Conservation (phyloP, 2,329 filamentous ascomycete genomes). For the Colletotrichum filicis region DNA sequence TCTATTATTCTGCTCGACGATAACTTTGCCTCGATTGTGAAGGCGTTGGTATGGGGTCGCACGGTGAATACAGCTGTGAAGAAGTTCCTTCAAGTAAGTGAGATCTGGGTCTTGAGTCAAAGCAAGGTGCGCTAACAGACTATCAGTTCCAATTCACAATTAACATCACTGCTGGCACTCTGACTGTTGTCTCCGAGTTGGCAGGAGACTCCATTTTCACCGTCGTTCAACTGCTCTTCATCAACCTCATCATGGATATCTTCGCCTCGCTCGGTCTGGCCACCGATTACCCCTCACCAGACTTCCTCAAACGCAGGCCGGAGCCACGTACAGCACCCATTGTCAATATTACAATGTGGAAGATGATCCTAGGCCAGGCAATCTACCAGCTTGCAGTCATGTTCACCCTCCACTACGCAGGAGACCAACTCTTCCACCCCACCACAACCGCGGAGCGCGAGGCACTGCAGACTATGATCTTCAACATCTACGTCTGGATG, state of each 20-base stretch:
- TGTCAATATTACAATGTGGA: constrained; percentile 82
- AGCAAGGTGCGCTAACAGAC: neutral
- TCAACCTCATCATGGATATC: constrained; percentile 71
- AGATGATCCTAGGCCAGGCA: constrained; percentile 82
- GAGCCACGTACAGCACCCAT: constrained; percentile 43
- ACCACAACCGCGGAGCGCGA: constrained; percentile 3
- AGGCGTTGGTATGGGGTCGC: constrained; percentile 71
- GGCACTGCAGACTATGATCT: constrained; percentile 75
- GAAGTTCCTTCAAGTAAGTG: constrained; percentile 67
- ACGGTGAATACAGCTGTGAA: constrained; percentile 72
- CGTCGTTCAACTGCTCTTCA: constrained; percentile 69
- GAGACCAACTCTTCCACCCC: constrained; percentile 58
- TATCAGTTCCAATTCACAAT: constrained; percentile 67
- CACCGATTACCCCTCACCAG: constrained; percentile 49
- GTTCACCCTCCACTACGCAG: constrained; percentile 71
- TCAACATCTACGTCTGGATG: constrained; percentile 92
- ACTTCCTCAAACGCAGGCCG: constrained; percentile 46
- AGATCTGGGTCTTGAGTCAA: neutral
- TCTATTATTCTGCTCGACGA: constrained; percentile 72
- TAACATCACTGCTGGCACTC: constrained; percentile 69
- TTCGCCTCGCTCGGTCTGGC: constrained; percentile 64
- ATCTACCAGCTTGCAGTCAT: constrained; percentile 75
- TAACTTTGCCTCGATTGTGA: constrained; percentile 69
- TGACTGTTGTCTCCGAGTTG: constrained; percentile 67
- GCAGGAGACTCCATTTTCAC: constrained; percentile 64